Base-by-base conservation (phyloP, 306 rosid species). In the Elaeagnus macrophylla region DNA sequence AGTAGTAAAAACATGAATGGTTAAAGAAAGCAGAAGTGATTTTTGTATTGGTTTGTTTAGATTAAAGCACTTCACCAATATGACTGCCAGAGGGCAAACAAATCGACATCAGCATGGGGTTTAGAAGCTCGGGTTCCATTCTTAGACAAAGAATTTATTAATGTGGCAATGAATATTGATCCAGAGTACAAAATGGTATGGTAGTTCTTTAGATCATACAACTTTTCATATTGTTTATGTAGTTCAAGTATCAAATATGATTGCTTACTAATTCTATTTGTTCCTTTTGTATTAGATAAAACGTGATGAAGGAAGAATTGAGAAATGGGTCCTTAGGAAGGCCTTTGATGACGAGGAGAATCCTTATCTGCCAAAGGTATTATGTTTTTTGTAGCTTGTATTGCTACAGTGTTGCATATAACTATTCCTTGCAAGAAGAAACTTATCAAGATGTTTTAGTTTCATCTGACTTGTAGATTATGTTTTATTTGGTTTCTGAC, bases 301-400 rank as follows among this genome's bases (percentile, higher is more conserved):
- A 51, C 53, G 49, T 18, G 94, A 77, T 0, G 81, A 80, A 79
- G 95, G 96, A 55, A 72, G 88, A 44, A 87, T 93, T 25, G 99
- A 93, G 77, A 93, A 93, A 56, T 93, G 86, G 86, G 70, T 84
- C 56, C 77, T 93, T 35, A 83, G 96, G 75, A 84, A 60, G 70
- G 99, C 96, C 37, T 93, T 93, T 37, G 99, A 93, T 67, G 96
- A 93, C 43, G 95, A 87, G 61, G 81, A 93, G 50, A 40, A 74
- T 11, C 99, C 99, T 7, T 93, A 93, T 70, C 84, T 93, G 70
- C 95, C 99, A 19, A 87, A 93, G 99, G 96, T 93, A 69, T 38
- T 39, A 1, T 15, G 7, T 7, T 10, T 6, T 51, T 12, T 10
- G 14, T 7, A 19, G n/a, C 11, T n/a, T 17, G 50, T 40, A 17